phyloP scores from a whole-genome alignment of 345 rosid species.

The Bruguiera sexangula region DNA sequence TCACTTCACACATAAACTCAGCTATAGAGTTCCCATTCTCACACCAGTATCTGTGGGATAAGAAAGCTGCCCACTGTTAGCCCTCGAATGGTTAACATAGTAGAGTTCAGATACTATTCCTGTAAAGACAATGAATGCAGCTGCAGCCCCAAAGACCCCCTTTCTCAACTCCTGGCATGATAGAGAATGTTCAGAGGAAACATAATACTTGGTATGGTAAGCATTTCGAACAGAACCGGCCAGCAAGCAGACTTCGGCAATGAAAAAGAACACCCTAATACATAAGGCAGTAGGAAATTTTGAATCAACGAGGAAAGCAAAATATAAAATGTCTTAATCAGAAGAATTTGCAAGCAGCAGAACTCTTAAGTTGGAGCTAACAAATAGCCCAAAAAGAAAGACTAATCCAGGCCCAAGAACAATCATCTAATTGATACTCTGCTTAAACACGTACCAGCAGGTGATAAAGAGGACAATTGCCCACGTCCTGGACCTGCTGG shows the following conservation, averaged over 20 bases:
- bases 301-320: too few species aligned
- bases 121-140: constrained; percentile 70
- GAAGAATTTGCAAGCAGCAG: not conserved
- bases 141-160: constrained; percentile 89
- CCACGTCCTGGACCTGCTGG: constrained; percentile 70
- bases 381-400: not conserved
- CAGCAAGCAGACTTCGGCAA: constrained; percentile 80
- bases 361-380: not conserved
- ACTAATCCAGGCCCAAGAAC: not conserved
- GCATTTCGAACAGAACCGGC: constrained; percentile 84
- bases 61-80: constrained; percentile 36
- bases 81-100: constrained; percentile 61
- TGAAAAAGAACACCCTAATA: constrained; percentile 78
- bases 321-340: not conserved
- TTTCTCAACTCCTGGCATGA: constrained; percentile 65
- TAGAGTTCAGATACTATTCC: constrained; percentile 77
- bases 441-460: constrained; percentile 53
- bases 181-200: constrained; percentile 20
- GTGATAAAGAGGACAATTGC: constrained; percentile 72
- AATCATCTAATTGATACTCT: not conserved
- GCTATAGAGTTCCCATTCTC: constrained; percentile 68
- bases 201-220: constrained; percentile 69
- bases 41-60: constrained; percentile 55
- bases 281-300: not conserved
- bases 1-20: not conserved